Evolutionary conservation across 805 yeast genomes (phyloP), one percentile per base, ranked within the genome.

Genomic region (Lipomyces japonicus): DNA sequence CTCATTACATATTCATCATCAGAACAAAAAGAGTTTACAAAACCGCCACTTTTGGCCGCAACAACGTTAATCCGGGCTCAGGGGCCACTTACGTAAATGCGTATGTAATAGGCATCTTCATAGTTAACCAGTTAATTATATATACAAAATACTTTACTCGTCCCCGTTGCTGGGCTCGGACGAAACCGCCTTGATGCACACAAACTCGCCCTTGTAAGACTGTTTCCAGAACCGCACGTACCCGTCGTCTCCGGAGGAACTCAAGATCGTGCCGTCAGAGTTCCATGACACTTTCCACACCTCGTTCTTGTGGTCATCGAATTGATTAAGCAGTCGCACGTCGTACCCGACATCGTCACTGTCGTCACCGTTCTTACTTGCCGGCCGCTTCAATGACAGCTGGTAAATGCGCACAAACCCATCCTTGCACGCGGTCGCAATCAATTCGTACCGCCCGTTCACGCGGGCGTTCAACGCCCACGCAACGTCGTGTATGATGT

Each of bases 271-370:
- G 3, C 97, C 97, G 0, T 97, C 87, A 39, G 83, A 67, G 65
- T 93, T 93, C 97, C 98, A 93, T 24, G 86, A 78, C 1, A 93
- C 97, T 35, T 90, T 78, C 98, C 99, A 93, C 1, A 93, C 96
- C 68, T 93, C 95, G 48, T 85, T 83, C 53, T 79, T 77, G 64
- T 87, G 95, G 64, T 85, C 93, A 53, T 75, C 81, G 56, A 85
- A 79, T 59, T 79, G 79, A 41, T 86, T 83, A 42, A 85, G 63
- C 14, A 79, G 71, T 54, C 81, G 86, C 12, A 86, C 77, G 31
- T 74, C 71, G 43, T 75, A 40, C 19, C 39, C 41, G 4, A 49
- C 30, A 21, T 44, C 51, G 31, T 49, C 47, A 18, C 25, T 46
- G 44, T 54, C 35, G 25, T 59, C 61, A 21, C 37, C 46, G 22